These are phyloP conservation scores for Hyaloperonospora brassicae DNA, from an alignment of 352 stramenopile genomes.

Conservation along the genomic window DNA sequence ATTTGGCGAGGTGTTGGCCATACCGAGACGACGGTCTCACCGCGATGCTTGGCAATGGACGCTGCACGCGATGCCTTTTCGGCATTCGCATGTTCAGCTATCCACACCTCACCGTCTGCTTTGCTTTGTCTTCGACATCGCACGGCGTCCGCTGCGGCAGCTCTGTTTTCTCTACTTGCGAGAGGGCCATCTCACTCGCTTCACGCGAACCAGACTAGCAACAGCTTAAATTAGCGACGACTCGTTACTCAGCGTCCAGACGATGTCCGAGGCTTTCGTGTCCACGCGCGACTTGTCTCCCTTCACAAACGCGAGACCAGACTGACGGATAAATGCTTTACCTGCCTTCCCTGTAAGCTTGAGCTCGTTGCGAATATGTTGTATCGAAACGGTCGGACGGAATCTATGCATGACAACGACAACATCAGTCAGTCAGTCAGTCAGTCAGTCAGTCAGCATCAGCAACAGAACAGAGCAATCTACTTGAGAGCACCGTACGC, in stretches of 20 bases:
- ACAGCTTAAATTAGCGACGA: conserved; percentile 75
- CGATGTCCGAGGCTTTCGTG: conserved; percentile 77
- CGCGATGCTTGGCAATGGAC: too few relatives aligned
- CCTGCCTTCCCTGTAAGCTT: conserved; percentile 65
- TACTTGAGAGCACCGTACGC: conserved; percentile 44
- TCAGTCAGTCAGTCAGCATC: conserved; percentile 10
- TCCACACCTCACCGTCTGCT: conserved; percentile 1
- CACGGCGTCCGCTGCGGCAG: too few relatives aligned
- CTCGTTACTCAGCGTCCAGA: conserved; percentile 70
- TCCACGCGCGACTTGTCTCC: conserved; percentile 59
- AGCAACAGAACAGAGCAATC: neutral
- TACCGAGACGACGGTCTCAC: too few relatives aligned
- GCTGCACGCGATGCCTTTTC: too few relatives aligned
- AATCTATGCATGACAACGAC: conserved; percentile 36
- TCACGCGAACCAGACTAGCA: neutral
- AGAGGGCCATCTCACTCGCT: conserved; percentile 1
- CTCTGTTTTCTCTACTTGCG: neutral
- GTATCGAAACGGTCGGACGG: conserved; percentile 58
- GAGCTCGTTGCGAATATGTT: conserved; percentile 67
- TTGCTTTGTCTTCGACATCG: neutral
- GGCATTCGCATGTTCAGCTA: neutral
- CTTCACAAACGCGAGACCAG: conserved; percentile 58
- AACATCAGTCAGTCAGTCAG: conserved; percentile 15
- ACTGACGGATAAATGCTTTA: conserved; percentile 66
- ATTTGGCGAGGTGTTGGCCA: too few relatives aligned